Evolutionary conservation across 2,329 filamentous ascomycete genomes (phyloP).

Genomic region (Cordyceps farinosa): DNA sequence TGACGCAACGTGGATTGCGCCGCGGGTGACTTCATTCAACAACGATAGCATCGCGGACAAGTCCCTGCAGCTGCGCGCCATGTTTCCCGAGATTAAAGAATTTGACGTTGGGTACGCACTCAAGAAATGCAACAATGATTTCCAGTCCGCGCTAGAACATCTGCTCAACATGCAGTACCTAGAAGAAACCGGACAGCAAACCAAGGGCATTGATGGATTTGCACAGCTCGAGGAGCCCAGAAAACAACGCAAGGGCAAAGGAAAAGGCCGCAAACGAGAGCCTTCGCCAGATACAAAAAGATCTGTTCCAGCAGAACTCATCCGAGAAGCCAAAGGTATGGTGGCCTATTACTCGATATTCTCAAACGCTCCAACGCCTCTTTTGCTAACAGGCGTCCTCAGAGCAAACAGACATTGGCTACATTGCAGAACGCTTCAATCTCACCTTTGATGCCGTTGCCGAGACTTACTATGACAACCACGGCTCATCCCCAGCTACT

Average conservation of each 20-base stretch:
- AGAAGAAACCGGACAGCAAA: slow-evolving; percentile 58
- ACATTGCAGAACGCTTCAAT: slow-evolving; percentile 42
- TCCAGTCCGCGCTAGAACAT: slow-evolving; percentile 70
- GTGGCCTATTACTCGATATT: slow-evolving; percentile 2
- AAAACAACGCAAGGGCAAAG: slow-evolving; percentile 35
- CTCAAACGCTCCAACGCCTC: background rate
- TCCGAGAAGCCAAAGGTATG: slow-evolving; percentile 31
- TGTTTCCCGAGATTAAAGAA: slow-evolving; percentile 67
- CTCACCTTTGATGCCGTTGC: slow-evolving; percentile 40
- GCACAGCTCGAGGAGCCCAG: slow-evolving; percentile 49
- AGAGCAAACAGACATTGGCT: slow-evolving; percentile 41
- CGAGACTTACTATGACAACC: slow-evolving; percentile 37
- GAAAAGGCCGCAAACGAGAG: slow-evolving; percentile 28
- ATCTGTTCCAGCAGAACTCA: slow-evolving; percentile 20
- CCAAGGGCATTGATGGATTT: slow-evolving; percentile 82
- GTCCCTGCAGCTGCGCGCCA: slow-evolving; percentile 57
- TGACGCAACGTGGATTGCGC: slow-evolving; percentile 24
- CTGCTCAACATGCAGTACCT: slow-evolving; percentile 77
- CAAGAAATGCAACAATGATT: slow-evolving; percentile 63
- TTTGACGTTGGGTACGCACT: slow-evolving; percentile 65
- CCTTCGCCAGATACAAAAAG: slow-evolving; percentile 20
- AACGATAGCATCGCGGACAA: slow-evolving; percentile 57
- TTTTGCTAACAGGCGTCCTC: background rate
- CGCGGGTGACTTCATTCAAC: slow-evolving; percentile 34
- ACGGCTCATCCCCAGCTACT: slow-evolving; percentile 38